Percentiles rank a stretch among this genome's conserved stretches.
These are phyloP conservation scores for Juncus effusus DNA, from an alignment of 176 grass and related monocot species.

Conservation along the genomic window DNA sequence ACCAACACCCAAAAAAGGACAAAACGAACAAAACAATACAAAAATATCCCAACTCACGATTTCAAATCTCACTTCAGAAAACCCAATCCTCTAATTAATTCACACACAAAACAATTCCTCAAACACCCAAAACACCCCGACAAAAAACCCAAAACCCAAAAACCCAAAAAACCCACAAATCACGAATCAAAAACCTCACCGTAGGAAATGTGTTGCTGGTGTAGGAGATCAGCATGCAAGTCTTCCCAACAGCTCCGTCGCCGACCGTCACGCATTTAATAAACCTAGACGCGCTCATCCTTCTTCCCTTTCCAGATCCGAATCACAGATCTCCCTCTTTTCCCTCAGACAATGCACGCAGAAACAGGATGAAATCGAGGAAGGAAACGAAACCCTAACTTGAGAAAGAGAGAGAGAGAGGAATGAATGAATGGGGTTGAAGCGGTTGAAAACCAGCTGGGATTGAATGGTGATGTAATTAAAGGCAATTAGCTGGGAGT, in stretches of 20 bases:
- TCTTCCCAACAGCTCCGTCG: conserved; percentile 38
- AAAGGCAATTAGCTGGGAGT: not conserved
- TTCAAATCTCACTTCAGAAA: no score
- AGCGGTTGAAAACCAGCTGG: conserved; percentile 32
- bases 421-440: conserved; percentile 19
- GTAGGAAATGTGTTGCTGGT: conserved; percentile 43
- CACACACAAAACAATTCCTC: not conserved
- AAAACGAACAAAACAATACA: not conserved
- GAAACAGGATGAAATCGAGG: not conserved
- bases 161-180: not conserved
- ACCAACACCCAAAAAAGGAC: not conserved
- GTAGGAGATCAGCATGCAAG: conserved; percentile 43
- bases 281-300: conserved; percentile 41
- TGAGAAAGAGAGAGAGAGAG: not conserved
- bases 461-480: conserved; percentile 14
- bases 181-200: conserved; percentile 12
- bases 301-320: conserved; percentile 18
- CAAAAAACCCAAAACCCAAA: not conserved
- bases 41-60: not conserved
- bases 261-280: conserved; percentile 41
- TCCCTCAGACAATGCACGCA: conserved; percentile 20
- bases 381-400: conserved; percentile 11
- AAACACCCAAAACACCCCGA: not conserved
- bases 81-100: no score
- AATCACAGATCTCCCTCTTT: conserved; percentile 12